Conservation (phyloP, 495 filamentous ascomycete species). For the Penicillium angulare region DNA sequence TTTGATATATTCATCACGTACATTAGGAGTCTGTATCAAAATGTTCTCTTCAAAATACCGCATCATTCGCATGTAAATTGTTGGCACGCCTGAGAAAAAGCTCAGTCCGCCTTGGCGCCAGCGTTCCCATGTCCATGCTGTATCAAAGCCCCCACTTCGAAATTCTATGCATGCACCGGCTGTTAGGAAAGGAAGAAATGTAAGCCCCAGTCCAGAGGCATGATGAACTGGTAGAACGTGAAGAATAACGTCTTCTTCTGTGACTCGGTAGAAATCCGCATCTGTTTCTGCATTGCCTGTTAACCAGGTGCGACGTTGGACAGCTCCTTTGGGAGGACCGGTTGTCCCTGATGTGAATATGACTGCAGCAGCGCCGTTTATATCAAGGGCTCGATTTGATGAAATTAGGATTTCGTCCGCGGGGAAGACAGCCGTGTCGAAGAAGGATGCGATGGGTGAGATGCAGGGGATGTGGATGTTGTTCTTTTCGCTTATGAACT, state of each 20-base stretch:
- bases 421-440: conserved; percentile 6
- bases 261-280: conserved; percentile 27
- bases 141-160: conserved; percentile 42
- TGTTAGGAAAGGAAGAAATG: conserved; percentile 45
- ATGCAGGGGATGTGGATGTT: conserved; percentile 19
- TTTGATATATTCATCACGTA: conserved; percentile 30
- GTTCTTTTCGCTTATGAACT: conserved; percentile 13
- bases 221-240: conserved; percentile 51
- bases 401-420: conserved; percentile 20
- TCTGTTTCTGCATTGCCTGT: conserved; percentile 27
- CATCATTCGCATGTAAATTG: conserved; percentile 52
- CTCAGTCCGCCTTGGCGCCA: conserved; percentile 43
- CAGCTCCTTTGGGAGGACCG: conserved; percentile 47
- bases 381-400: conserved; percentile 22
- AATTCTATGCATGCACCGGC: conserved; percentile 47
- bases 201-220: conserved; percentile 46
- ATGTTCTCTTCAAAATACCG: conserved; percentile 41
- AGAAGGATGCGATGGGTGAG: conserved; percentile 20
- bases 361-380: conserved; percentile 24
- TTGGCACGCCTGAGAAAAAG: conserved; percentile 51
- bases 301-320: conserved; percentile 30
- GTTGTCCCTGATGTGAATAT: conserved; percentile 49
- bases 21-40: conserved; percentile 15
- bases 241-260: conserved; percentile 24
- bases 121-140: conserved; percentile 50